phyloP scores from a whole-genome alignment of 441 rosid genomes.

The Cnidoscolus chayamansa region DNA sequence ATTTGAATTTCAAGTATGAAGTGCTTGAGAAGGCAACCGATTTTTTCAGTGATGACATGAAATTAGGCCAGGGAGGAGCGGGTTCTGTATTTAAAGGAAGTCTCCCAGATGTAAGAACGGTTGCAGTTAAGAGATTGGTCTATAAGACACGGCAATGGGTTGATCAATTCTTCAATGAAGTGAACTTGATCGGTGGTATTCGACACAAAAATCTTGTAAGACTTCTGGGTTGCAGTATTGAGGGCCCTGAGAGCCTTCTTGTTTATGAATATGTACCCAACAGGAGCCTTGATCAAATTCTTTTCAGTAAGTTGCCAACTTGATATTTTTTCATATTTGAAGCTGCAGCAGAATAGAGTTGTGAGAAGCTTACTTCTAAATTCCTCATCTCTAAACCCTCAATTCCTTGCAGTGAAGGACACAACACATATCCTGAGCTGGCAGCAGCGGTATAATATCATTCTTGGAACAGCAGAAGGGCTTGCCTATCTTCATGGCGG shows the following conservation, averaged over 20 bases:
- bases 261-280: constrained; percentile 35
- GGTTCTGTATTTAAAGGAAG: constrained; percentile 66
- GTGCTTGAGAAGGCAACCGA: constrained; percentile 54
- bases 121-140: constrained; percentile 65
- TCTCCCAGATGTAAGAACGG: constrained; percentile 52
- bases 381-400: background rate
- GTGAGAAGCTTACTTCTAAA: no score
- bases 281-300: constrained; percentile 61
- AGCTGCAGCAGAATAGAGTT: no score
- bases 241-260: no score
- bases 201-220: constrained; percentile 34
- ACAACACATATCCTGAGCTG: constrained; percentile 45
- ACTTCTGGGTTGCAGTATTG: no score
- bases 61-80: constrained; percentile 73
- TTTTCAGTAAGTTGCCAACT: constrained; percentile 44
- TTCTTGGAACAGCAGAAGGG: constrained; percentile 66
- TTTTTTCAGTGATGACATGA: constrained; percentile 44
- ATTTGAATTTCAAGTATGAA: constrained; percentile 51
- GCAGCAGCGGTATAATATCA: constrained; percentile 53
- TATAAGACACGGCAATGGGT: constrained; percentile 64
- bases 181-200: constrained; percentile 54
- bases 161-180: constrained; percentile 76
- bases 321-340: background rate
- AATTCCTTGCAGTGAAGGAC: constrained; percentile 38
- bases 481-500: constrained; percentile 65